Conservation (phyloP, 2,329 filamentous ascomycete genomes). For the Aspergillus fructus region DNA sequence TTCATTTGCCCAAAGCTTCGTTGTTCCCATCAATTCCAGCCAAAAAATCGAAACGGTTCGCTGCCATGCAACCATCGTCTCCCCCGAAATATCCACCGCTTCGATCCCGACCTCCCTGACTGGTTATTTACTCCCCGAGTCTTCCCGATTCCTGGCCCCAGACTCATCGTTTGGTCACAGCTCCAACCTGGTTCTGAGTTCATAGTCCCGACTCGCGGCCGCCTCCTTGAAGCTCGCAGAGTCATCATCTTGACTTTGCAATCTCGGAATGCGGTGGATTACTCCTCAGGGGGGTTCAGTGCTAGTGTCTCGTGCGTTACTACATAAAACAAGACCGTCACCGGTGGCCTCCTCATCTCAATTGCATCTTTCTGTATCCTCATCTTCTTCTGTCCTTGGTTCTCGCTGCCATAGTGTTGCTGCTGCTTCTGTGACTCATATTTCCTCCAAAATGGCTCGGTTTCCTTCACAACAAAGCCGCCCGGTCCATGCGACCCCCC, state of each 20-base stretch:
- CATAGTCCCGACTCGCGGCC: slow-evolving; percentile 19
- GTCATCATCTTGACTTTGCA: slow-evolving; percentile 50
- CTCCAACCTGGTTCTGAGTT: slow-evolving; percentile 13
- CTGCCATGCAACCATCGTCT: slow-evolving; percentile 21
- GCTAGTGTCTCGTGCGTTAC: slow-evolving; percentile 21
- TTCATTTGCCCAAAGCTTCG: slow-evolving; percentile 23
- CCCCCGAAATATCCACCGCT: slow-evolving; percentile 22
- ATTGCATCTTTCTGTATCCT: slow-evolving; percentile 15
- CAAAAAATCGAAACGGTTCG: slow-evolving; percentile 19
- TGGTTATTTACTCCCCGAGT: slow-evolving; percentile 23
- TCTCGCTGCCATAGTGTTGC: slow-evolving; percentile 19
- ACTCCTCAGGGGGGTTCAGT: slow-evolving; percentile 34
- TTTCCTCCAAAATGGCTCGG: slow-evolving; percentile 34
- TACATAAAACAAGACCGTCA: slow-evolving; percentile 34
- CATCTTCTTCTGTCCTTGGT: slow-evolving; percentile 18
- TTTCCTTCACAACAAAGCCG: slow-evolving; percentile 36
- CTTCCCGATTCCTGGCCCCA: slow-evolving; percentile 24
- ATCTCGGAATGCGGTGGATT: slow-evolving; percentile 44
- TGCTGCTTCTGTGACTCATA: slow-evolving; percentile 22
- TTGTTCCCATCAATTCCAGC: slow-evolving; percentile 16
- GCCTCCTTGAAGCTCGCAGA: slow-evolving; percentile 22
- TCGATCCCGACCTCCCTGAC: slow-evolving; percentile 20
- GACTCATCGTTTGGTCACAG: slow-evolving; percentile 11
- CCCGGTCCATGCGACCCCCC: slow-evolving; percentile 36
- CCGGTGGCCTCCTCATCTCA: slow-evolving; percentile 15